These are phyloP conservation scores for Backusella mclennaniae DNA, from an alignment of 192 early-diverging fungal species.

Conservation along the genomic window DNA sequence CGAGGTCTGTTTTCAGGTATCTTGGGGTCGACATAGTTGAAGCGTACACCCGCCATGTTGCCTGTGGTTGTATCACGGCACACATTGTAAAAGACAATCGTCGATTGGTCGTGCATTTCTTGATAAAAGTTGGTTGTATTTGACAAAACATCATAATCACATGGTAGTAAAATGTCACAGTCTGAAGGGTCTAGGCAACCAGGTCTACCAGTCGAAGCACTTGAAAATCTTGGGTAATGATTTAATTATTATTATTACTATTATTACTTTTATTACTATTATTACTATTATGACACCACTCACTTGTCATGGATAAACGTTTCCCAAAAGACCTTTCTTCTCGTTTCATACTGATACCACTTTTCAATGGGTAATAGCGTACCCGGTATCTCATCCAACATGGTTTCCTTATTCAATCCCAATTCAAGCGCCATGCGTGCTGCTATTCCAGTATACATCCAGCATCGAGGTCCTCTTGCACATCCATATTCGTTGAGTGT, in stretches of 20 bases:
- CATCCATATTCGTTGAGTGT: slow-evolving; percentile 50
- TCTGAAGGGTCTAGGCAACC: slow-evolving; percentile 47
- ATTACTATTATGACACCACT: background rate
- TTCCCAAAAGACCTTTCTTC: slow-evolving; percentile 52
- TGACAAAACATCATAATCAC: slow-evolving; percentile 8
- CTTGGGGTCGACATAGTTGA: background rate
- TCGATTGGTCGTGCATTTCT: background rate
- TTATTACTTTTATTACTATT: background rate
- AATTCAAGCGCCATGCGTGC: slow-evolving; percentile 48
- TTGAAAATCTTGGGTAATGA: slow-evolving; percentile 16
- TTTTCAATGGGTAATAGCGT: slow-evolving; percentile 19
- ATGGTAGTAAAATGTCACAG: slow-evolving; percentile 48
- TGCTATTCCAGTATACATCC: slow-evolving; percentile 52
- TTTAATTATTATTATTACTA: too few relatives aligned
- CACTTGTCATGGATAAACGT: slow-evolving; percentile 44
- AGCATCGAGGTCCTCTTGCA: slow-evolving; percentile 46
- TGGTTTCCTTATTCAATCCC: slow-evolving; percentile 47
- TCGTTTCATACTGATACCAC: slow-evolving; percentile 46
- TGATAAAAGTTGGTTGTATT: background rate
- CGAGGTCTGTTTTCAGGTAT: background rate
- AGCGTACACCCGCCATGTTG: background rate
- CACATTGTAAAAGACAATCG: background rate
- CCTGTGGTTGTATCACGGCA: background rate
- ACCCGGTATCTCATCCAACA: background rate
- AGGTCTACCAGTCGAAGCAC: slow-evolving; percentile 46